Conservation (phyloP, 1,284 basidiomycete species). For the Boletus mariae region DNA sequence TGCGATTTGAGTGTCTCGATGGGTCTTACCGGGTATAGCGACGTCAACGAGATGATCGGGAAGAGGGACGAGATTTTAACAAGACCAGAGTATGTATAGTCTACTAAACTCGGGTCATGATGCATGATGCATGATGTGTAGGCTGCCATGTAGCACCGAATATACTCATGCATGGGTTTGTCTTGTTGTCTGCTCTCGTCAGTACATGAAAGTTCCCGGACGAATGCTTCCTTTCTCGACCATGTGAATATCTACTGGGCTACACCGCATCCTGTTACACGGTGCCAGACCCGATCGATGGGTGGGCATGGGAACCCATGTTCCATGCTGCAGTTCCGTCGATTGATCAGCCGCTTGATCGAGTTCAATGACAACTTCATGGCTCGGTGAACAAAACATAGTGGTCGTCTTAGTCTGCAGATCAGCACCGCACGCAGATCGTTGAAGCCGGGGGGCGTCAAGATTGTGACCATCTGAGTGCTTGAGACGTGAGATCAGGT, state of each 20-base stretch:
- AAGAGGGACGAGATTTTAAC: constrained; percentile 37
- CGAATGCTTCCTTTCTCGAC: no score
- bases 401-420: neutral
- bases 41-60: constrained; percentile 36
- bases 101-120: neutral
- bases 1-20: constrained; percentile 61
- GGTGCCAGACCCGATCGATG: no score
- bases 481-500: neutral
- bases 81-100: constrained; percentile 11
- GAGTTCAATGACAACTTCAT: no score
- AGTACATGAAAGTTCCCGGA: no score
- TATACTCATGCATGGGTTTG: no score
- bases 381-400: neutral
- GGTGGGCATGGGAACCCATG: neutral
- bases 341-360: no score
- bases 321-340: neutral
- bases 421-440: neutral
- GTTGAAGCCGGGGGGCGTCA: neutral
- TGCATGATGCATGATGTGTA: no score
- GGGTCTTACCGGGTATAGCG: neutral
- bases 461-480: neutral
- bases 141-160: no score
- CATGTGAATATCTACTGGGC: no score
- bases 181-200: no score
- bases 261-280: no score